Conservation (phyloP, 192 early-diverging fungal species). For the Coemansia sp. region DNA sequence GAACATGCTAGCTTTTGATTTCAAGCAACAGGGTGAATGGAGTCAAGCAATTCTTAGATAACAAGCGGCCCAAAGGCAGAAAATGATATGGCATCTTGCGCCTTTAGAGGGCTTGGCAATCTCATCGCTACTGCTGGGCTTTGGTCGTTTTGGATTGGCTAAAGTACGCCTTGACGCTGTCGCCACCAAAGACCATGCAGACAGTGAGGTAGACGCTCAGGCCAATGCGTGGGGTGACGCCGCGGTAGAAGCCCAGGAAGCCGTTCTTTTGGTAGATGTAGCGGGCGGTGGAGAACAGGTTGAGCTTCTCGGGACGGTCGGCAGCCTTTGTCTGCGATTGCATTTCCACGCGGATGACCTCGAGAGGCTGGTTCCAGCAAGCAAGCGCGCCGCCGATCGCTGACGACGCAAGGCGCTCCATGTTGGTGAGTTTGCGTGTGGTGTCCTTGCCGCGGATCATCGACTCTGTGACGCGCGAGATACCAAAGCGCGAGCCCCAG, state of each 20-base stretch:
- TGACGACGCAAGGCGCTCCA: constrained; percentile 63
- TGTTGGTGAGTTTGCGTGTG: constrained; percentile 61
- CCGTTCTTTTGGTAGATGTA: constrained; percentile 95
- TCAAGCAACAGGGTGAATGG: neutral
- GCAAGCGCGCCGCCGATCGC: constrained; percentile 87
- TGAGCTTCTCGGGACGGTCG: constrained; percentile 91
- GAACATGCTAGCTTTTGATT: neutral
- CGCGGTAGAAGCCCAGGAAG: constrained; percentile 89
- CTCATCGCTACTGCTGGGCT: constrained; percentile 2
- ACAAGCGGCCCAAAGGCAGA: neutral
- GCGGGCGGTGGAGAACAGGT: constrained; percentile 77
- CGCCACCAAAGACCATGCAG: constrained; percentile 85
- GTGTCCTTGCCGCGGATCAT: constrained; percentile 62
- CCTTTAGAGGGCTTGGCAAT: too few relatives aligned
- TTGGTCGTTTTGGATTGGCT: constrained; percentile 27
- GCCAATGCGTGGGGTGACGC: constrained; percentile 78
- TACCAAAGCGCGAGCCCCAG: constrained; percentile 97
- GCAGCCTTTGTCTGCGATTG: constrained; percentile 89
- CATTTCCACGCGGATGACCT: constrained; percentile 99
- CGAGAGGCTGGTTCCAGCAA: constrained; percentile 99
- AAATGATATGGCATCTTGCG: neutral
- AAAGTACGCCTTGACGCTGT: constrained; percentile 59
- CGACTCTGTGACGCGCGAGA: constrained; percentile 71
- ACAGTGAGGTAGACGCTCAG: constrained; percentile 83
- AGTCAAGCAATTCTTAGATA: too few relatives aligned